phyloP scores from a whole-genome alignment of 2,329 filamentous ascomycete species.

The Verticillium zaregamsianum region DNA sequence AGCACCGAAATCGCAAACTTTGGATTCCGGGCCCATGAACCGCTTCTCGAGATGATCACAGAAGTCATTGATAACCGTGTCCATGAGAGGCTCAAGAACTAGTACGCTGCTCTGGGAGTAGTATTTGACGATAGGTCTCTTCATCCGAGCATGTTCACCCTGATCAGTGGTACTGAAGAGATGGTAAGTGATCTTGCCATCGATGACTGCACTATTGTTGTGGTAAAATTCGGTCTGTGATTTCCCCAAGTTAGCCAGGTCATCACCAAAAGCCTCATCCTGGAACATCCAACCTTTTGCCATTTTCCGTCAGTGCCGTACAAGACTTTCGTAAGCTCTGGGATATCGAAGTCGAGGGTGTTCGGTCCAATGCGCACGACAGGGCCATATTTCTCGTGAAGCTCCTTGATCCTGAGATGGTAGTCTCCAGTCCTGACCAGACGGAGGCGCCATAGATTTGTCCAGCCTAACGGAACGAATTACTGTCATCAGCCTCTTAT shows the following conservation, averaged over 20 bases:
- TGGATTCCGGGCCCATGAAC: slow-evolving; percentile 11
- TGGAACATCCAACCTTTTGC: slow-evolving; percentile 5
- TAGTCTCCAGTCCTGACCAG: not conserved
- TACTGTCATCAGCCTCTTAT: not conserved
- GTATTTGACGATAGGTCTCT: slow-evolving; percentile 30
- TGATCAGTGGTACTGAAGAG: slow-evolving; percentile 29
- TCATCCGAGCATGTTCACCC: slow-evolving; percentile 25
- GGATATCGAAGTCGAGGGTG: slow-evolving; percentile 19
- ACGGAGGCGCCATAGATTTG: slow-evolving; percentile 17
- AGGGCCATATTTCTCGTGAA: slow-evolving; percentile 24
- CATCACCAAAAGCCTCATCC: too few species aligned
- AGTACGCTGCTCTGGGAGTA: slow-evolving; percentile 23
- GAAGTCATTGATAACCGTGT: slow-evolving; percentile 23
- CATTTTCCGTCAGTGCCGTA: slow-evolving; percentile 19
- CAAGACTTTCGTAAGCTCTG: slow-evolving; percentile 20
- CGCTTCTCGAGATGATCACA: slow-evolving; percentile 19
- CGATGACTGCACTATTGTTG: slow-evolving; percentile 25
- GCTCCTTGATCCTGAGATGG: slow-evolving; percentile 15
- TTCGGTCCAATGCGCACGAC: slow-evolving; percentile 28
- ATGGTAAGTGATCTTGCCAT: slow-evolving; percentile 29
- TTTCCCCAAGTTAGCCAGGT: not conserved
- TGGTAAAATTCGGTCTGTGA: slow-evolving; percentile 31
- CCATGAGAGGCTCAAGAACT: slow-evolving; percentile 22
- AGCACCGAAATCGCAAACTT: slow-evolving; percentile 12
- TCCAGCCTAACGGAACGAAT: slow-evolving; percentile 13